Evolutionary conservation across 441 rosid genomes (phyloP).

Genomic region (Adansonia rubrostipa): DNA sequence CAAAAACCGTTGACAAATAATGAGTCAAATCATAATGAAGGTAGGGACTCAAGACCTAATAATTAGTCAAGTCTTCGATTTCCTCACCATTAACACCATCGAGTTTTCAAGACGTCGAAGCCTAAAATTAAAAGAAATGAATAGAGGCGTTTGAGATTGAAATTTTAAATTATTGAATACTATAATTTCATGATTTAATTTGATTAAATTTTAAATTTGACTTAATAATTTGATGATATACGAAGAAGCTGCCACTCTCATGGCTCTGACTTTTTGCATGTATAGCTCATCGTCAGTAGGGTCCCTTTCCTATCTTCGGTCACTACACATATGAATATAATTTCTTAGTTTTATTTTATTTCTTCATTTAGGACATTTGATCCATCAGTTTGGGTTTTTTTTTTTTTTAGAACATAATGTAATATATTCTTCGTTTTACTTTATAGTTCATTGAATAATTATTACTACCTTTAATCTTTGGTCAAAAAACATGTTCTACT

Average conservation of each 20-base stretch:
- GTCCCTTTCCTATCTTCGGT: conserved; percentile 17
- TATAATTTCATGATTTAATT: too few relatives aligned
- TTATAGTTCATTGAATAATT: neutral
- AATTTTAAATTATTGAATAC: too few relatives aligned
- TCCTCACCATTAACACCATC: neutral
- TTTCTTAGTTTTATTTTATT: neutral
- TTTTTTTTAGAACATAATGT: neutral
- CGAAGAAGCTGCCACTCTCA: conserved; percentile 15
- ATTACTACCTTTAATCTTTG: neutral
- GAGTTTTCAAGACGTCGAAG: too few relatives aligned
- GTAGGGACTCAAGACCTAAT: neutral
- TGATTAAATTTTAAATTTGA: neutral
- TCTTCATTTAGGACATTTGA: neutral
- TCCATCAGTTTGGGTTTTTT: neutral
- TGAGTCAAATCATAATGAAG: conserved; percentile 15
- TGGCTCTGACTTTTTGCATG: conserved; percentile 26
- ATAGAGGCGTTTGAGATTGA: too few relatives aligned
- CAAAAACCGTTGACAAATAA: conserved; percentile 22
- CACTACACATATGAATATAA: neutral
- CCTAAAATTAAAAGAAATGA: too few relatives aligned
- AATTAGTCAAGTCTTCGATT: neutral
- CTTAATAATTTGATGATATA: neutral
- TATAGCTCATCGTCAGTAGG: conserved; percentile 12
- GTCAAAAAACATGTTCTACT: conserved; percentile 2
- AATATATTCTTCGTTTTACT: neutral